Base-by-base conservation (phyloP, 2,329 filamentous ascomycete genomes). In the Botrytis galanthina region DNA sequence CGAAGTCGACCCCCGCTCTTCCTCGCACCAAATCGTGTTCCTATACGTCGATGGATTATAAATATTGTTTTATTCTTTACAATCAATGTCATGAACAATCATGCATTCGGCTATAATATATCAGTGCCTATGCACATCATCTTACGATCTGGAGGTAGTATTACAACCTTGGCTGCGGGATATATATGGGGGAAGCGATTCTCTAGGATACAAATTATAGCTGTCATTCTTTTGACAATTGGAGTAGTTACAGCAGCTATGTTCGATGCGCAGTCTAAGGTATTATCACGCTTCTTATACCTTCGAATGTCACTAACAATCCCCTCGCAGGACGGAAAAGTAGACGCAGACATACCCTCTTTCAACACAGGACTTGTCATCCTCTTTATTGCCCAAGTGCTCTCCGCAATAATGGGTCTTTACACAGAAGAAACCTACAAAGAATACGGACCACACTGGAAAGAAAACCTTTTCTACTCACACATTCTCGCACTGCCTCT, bases 51-150 rank as follows among this genome's bases (percentile, higher is more conserved):
- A 81, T 98, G 96, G 95, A 81, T 93, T 68, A 86, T 95, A 79
- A 98, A 97, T 81, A 97, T 97, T 60, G 85, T 92, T 6, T 88
- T 98, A 78, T 98, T 98, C 83, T 96, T 97, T 82, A 88, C 89
- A 75, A 96, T 99, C 83, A 99, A 98, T 79, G 90, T 98, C 73
- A 84, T 99, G 80, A 99, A 99, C 84, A 99, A 99, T 80, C 95
- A 95, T 86, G 96, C 95, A 10, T 99, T 99, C 82, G 95, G 94
- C 75, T 99, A 98, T 84, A 91, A 94, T 78, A 98, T 99, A 73
- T 97, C 94, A 10, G 94, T 99, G 0, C 96, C 96, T 1, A 90
- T 99, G 67, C 96, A 99, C 81, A 99, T 99, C 79, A 98, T 99
- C 77, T 86, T 99, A 44, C 90, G 96, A 71, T 98, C 95, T 67